Conservation (phyloP, 768 basidiomycete species). For the Tulasnella sp. region DNA sequence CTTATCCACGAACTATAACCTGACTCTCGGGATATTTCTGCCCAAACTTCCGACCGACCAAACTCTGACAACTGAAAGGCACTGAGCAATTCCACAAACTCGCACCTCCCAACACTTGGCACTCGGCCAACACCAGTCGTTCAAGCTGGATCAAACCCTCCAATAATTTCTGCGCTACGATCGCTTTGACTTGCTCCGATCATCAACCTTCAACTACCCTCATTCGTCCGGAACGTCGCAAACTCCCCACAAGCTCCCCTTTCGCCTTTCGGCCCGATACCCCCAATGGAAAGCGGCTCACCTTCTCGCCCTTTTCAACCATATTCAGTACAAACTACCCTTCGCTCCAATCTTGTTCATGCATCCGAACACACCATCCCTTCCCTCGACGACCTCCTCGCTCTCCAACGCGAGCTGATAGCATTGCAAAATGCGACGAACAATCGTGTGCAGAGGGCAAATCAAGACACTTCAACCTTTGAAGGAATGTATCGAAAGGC, state of each 20-base stretch:
- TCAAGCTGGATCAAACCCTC: no score
- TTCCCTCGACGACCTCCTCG: slow-evolving; percentile 58
- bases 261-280: neutral
- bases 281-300: neutral
- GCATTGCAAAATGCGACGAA: slow-evolving; percentile 40
- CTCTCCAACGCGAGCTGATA: slow-evolving; percentile 49
- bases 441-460: slow-evolving; percentile 61
- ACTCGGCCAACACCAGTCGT: no score
- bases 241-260: neutral
- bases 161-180: no score
- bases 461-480: slow-evolving; percentile 59
- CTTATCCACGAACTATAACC: neutral
- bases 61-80: no score
- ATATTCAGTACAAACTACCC: slow-evolving; percentile 37
- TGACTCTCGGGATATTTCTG: neutral
- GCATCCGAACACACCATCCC: slow-evolving; percentile 53
- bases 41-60: neutral
- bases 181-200: neutral
- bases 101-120: no score
- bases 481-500: slow-evolving; percentile 54
- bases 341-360: slow-evolving; percentile 52
- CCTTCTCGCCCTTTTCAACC: slow-evolving; percentile 15
- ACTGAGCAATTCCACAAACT: no score
- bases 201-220: neutral
- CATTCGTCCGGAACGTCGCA: neutral